Evolutionary conservation across 129 eudicot genomes (phyloP), one percentile per base, ranked within the genome.

Genomic region (Rutidosis leptorrhynchoides): DNA sequence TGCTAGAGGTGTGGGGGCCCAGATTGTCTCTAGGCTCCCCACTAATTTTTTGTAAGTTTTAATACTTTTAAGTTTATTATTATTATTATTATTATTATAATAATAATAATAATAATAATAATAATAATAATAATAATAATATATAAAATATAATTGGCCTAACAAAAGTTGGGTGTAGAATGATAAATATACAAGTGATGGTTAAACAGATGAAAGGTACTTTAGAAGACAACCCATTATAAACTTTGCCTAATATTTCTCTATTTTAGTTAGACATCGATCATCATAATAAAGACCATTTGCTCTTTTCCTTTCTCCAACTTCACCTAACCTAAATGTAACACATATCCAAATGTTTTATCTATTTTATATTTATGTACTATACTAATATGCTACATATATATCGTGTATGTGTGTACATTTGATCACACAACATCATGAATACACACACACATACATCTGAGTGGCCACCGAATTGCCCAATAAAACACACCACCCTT

Each of bases 211-310:
- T 68, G 74, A 68, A 75, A 68, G 74, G 49, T 59, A 68, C 74
- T 68, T 75, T 60, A 51, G 67, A 75, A 67, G 74, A 74, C 79
- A 68, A 68, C 58, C 74, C 74, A 67, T 75, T 61, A 68, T 74
- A 75, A 75, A 68, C 79, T 68, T 75, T 68, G 79, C 79, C 79
- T 75, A 75, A 75, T 75, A 26, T 23, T 75, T 75, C 40, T 75
- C 79, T 49, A 68, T 75, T 75, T 68, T 64, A 68, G 79, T 75
- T 75, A 75, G 74, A 75, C 79, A 75, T 75, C 74, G 60, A 75
- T 68, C 73, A 68, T 75, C 79, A 60, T 49, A 60, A 35, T 75
- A 75, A 75, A 75, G 74, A 46, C 58, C 56, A 74, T 75, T 75
- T 75, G 55, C 74, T 74, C 64, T 75, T 75, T 75, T 75, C 74